A percentile compares a stretch with the other conserved stretches of the same genome.
phyloP scores from a whole-genome alignment of 805 yeast genomes.

The Candida montana region DNA sequence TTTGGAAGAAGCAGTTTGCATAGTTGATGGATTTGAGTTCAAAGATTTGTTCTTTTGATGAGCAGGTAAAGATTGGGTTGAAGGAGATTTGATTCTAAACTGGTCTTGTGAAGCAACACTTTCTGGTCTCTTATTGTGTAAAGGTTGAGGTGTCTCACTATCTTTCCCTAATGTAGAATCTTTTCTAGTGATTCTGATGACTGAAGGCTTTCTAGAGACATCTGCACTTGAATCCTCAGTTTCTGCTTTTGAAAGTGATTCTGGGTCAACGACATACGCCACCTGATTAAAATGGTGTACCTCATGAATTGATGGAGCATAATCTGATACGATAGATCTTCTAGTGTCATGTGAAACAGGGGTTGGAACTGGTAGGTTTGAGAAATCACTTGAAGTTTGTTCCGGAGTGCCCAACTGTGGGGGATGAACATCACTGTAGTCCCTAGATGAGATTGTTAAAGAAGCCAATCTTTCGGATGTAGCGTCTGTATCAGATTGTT shows the following conservation, averaged over 20 bases:
- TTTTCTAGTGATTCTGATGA: slow-evolving; percentile 13
- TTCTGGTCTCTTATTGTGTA: slow-evolving; percentile 1
- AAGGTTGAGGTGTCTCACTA: neutral
- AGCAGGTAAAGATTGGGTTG: neutral
- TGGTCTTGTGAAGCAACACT: slow-evolving; percentile 4
- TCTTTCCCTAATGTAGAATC: slow-evolving; percentile 4
- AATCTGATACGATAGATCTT: slow-evolving; percentile 23
- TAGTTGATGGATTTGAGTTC: slow-evolving; percentile 5
- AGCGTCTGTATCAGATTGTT: neutral
- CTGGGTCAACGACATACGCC: slow-evolving; percentile 14
- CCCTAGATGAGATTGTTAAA: neutral
- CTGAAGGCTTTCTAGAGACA: slow-evolving; percentile 13
- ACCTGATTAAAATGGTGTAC: slow-evolving; percentile 15
- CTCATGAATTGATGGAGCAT: slow-evolving; percentile 24
- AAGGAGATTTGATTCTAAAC: slow-evolving; percentile 7
- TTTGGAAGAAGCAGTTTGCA: slow-evolving; percentile 2
- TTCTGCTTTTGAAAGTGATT: neutral
- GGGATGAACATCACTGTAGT: neutral
- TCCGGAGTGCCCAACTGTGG: neutral
- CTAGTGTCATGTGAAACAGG: slow-evolving; percentile 8
- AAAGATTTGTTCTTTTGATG: slow-evolving; percentile 7
- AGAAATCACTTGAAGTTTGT: neutral
- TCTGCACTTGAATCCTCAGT: neutral
- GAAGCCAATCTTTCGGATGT: neutral
- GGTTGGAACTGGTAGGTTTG: neutral